Evolutionary conservation across 2,329 filamentous ascomycete species (phyloP), one percentile per base, ranked within the genome.

Genomic region (Diaporthe nobilis): DNA sequence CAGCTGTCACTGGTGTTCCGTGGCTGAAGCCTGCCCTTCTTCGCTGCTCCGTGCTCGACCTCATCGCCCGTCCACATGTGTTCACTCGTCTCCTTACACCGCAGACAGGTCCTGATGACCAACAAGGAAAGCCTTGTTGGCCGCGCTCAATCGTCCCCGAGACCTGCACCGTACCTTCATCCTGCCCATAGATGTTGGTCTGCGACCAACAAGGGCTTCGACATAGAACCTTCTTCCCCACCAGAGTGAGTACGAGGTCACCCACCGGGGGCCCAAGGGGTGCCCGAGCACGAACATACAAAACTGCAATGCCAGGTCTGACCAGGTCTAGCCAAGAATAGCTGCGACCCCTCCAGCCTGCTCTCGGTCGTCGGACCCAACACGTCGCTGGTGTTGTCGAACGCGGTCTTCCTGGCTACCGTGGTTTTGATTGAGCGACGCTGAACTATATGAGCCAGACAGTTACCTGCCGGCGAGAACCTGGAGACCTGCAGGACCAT

Each of bases 111-210:
- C 47, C 17, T 31, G 22, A 31, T 12, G 6, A 63, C 58, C 57
- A 55, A 72, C 44, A 44, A 65, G 15, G 58, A 42, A 55, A 15
- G 34, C 25, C 31, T 39, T 39, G 47, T 53, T 39, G 31, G 47
- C 31, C 39, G 47, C 31, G 17, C 44, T 53, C 31, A 13, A 6
- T 20, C 63, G 7, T 68, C 31, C 31, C 31, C 47, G 13, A n/a
- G 17, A 13, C 47, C 28, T 53, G 63, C 31, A 37, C 39, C 53
- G 63, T 51, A 12, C 47, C 44, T 53, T 15, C 31, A 25, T 39
- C 44, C 39, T 53, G 47, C 31, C 28, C 63, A 25, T 25, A 37
- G 31, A 68, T 53, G 63, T 68, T 39, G 63, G 63, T 68, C 31
- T 53, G 31, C 63, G 39, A 68, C 47, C 47, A 68, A 53, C 47